phyloP scores from a whole-genome alignment of 495 filamentous ascomycete genomes.

The Penicillium atrosanguineum region DNA sequence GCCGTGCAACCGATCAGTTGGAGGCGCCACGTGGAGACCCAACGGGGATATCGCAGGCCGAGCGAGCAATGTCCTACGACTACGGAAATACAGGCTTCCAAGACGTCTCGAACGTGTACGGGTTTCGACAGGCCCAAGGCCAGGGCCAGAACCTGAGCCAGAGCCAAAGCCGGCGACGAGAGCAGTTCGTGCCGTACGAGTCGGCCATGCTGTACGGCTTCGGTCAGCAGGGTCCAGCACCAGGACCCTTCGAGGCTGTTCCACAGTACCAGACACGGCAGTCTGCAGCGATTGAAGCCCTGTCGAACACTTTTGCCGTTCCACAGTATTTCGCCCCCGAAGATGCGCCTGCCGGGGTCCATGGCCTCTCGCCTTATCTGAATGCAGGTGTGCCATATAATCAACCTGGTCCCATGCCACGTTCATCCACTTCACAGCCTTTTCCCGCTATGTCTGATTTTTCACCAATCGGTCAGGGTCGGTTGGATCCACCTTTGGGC shows the following conservation, averaged over 20 bases:
- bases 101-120: background rate
- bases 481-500: constrained; percentile 29
- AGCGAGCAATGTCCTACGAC: constrained; percentile 34
- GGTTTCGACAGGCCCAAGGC: background rate
- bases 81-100: constrained; percentile 44
- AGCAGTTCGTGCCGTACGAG: constrained; percentile 52
- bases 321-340: constrained; percentile 74
- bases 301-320: constrained; percentile 65
- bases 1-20: constrained; percentile 33
- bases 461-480: constrained; percentile 37
- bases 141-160: constrained; percentile 11
- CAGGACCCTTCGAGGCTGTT: constrained; percentile 71
- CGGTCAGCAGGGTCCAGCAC: constrained; percentile 62
- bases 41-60: constrained; percentile 35
- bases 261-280: constrained; percentile 77
- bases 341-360: constrained; percentile 62
- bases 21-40: constrained; percentile 40
- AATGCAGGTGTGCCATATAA: constrained; percentile 54
- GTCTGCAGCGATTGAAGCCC: constrained; percentile 75
- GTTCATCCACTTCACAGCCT: constrained; percentile 47
- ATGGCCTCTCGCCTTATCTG: constrained; percentile 52
- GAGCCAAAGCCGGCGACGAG: constrained; percentile 24
- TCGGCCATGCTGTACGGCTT: constrained; percentile 79
- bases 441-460: constrained; percentile 57
- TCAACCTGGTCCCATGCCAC: constrained; percentile 51